Conservation (phyloP, 1,139 yeast species). For the Protomyces gravidus region DNA sequence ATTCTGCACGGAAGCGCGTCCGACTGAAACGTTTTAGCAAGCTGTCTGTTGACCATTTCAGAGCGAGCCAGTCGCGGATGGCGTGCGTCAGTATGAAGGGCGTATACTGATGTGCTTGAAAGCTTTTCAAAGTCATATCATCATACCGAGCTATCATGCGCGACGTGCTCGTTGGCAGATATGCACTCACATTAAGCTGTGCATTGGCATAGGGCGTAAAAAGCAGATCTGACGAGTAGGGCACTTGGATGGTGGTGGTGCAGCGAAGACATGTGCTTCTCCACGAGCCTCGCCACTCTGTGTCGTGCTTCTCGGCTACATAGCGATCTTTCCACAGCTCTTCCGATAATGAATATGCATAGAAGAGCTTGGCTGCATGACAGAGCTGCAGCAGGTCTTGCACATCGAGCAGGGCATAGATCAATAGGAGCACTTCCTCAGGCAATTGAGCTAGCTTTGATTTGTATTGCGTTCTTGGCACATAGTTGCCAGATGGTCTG, state of each 20-base stretch:
- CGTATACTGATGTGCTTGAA: constrained; percentile 49
- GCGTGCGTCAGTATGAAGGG: constrained; percentile 61
- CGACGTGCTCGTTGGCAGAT: constrained; percentile 49
- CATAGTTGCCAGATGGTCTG: constrained; percentile 26
- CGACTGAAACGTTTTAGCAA: constrained; percentile 55
- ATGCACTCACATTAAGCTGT: constrained; percentile 57
- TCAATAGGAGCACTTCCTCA: constrained; percentile 46
- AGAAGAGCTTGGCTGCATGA: constrained; percentile 60
- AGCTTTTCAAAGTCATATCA: constrained; percentile 40
- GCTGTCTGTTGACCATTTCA: constrained; percentile 52
- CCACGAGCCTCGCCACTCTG: constrained; percentile 75
- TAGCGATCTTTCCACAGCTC: constrained; percentile 69
- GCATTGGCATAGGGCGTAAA: constrained; percentile 79
- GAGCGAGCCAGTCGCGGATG: constrained; percentile 55
- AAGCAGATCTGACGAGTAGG: constrained; percentile 57
- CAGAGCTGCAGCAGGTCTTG: constrained; percentile 51
- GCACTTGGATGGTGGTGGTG: constrained; percentile 46
- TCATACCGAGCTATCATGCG: constrained; percentile 40
- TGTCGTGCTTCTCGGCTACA: constrained; percentile 33
- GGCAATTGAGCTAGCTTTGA: constrained; percentile 10
- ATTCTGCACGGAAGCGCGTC: constrained; percentile 72
- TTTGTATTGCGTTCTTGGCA: background rate
- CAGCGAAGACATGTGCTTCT: constrained; percentile 48
- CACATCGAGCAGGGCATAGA: constrained; percentile 49
- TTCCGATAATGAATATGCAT: constrained; percentile 67